Conservation (phyloP, 805 yeast genomes). For the Candida suzukii region DNA sequence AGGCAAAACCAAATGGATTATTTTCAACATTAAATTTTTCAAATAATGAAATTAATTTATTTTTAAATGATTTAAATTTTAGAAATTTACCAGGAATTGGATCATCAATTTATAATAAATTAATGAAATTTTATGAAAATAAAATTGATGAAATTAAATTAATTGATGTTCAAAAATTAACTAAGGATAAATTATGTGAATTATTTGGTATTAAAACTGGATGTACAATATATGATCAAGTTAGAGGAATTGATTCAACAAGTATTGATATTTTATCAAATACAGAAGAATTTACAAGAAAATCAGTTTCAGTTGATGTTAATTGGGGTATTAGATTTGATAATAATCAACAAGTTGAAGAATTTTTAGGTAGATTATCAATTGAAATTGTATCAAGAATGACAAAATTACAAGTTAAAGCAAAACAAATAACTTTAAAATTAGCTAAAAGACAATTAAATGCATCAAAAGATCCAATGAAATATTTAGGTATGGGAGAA, state of each 20-base stretch:
- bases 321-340: constrained; percentile 86
- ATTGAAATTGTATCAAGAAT: constrained; percentile 54
- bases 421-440: constrained; percentile 56
- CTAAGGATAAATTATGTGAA: constrained; percentile 30
- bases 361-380: constrained; percentile 51
- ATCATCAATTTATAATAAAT: constrained; percentile 36
- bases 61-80: constrained; percentile 30
- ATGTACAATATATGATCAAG: constrained; percentile 46
- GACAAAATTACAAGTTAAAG: constrained; percentile 35
- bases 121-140: constrained; percentile 29
- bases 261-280: constrained; percentile 44
- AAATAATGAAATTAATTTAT: constrained; percentile 19
- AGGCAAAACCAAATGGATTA: constrained; percentile 78
- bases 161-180: constrained; percentile 28
- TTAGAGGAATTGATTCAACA: constrained; percentile 63
- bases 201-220: constrained; percentile 71
- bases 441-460: constrained; percentile 54
- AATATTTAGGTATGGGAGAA: constrained; percentile 77
- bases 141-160: constrained; percentile 23
- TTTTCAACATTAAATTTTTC: constrained; percentile 26
- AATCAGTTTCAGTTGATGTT: constrained; percentile 80
- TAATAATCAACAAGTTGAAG: constrained; percentile 51
- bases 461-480: constrained; percentile 73
- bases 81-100: constrained; percentile 62
- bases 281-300: constrained; percentile 50